Percentiles rank a stretch among this genome's conserved stretches.
phyloP scores from a whole-genome alignment of 163 green algal genomes.

The Scenedesmus sp. region DNA sequence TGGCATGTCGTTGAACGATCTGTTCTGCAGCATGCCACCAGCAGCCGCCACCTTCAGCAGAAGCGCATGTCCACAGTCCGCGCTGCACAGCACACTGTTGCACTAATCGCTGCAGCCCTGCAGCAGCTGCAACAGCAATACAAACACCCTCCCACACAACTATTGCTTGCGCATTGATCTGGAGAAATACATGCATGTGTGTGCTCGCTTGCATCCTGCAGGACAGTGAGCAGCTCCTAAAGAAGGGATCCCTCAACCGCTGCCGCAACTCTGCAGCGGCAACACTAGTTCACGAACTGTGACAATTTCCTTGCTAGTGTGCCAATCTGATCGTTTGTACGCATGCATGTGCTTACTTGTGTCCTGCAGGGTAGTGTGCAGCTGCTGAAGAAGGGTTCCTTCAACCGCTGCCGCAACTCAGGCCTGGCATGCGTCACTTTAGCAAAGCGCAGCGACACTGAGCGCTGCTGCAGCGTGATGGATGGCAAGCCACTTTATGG shows the following conservation, averaged over 20 bases:
- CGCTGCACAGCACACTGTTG: not conserved
- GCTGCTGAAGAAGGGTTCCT: conserved; percentile 33
- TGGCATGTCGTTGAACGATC: not conserved
- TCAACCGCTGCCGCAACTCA: not conserved
- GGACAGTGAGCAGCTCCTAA: conserved; percentile 8
- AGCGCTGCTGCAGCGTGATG: conserved; percentile 4
- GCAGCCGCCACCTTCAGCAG: not conserved
- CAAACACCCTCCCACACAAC: too few relatives aligned
- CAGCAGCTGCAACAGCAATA: not conserved
- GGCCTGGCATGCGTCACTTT: conserved; percentile 25
- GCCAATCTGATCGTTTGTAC: not conserved
- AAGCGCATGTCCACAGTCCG: not conserved
- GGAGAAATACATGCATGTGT: not conserved
- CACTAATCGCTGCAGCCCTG: not conserved
- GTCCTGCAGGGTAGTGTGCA: conserved; percentile 10
- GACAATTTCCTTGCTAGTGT: too few relatives aligned
- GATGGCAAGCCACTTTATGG: conserved; percentile 17
- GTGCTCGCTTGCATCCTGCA: not conserved
- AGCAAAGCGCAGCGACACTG: not conserved
- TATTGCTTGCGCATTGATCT: too few relatives aligned
- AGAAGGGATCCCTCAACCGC: conserved; percentile 23
- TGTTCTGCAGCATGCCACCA: not conserved
- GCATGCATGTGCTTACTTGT: not conserved
- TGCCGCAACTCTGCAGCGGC: not conserved
- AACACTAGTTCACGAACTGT: too few relatives aligned